Conservation (phyloP, 306 rosid species). For the Acacia confusa region DNA sequence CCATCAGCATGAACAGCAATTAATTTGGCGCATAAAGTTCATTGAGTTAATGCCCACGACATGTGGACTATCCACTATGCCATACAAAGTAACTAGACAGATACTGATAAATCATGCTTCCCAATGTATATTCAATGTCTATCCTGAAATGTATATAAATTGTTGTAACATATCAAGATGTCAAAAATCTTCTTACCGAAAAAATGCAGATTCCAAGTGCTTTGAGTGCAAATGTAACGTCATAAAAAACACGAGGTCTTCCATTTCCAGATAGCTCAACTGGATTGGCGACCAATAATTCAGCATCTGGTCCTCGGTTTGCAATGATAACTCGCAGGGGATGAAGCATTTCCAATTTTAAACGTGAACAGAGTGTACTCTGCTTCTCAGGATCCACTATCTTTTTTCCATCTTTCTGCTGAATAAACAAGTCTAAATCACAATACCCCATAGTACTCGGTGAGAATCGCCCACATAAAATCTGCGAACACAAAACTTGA, state of each 20-base stretch:
- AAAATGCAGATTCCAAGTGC: constrained; percentile 72
- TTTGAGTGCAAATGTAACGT: constrained; percentile 73
- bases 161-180: background rate
- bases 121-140: background rate
- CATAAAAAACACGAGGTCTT: constrained; percentile 75
- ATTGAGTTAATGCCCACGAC: background rate
- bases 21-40: background rate
- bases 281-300: constrained; percentile 75
- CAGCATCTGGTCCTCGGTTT: constrained; percentile 77
- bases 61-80: background rate
- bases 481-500: constrained; percentile 39
- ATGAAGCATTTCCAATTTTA: constrained; percentile 80
- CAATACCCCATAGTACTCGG: constrained; percentile 49
- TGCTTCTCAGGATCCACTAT: constrained; percentile 64
- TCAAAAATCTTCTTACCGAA: constrained; percentile 53
- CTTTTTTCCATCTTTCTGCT: constrained; percentile 68
- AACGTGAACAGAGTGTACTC: constrained; percentile 47
- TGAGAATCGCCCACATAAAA: constrained; percentile 63
- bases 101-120: background rate
- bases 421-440: constrained; percentile 73
- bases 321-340: constrained; percentile 69
- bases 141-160: constrained; percentile 6
- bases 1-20: background rate
- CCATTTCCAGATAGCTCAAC: constrained; percentile 86
- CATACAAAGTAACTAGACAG: background rate